Base-by-base conservation (phyloP, 208 protist species). In the Eutreptiella sp. region DNA sequence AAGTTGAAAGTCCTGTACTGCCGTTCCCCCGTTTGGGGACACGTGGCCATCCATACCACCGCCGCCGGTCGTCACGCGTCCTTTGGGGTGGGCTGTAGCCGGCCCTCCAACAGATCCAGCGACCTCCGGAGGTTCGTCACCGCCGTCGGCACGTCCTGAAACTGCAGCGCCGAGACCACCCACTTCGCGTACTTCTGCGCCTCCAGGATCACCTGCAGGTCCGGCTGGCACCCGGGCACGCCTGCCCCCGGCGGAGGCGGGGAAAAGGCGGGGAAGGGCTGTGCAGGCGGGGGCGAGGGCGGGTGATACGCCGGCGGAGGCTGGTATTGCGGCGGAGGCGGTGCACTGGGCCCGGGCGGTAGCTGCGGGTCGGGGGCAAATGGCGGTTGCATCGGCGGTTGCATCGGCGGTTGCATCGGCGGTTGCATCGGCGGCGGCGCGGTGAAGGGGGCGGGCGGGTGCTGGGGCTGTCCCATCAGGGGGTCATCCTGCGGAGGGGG, bases 101-200 rank as follows among this genome's bases (percentile, higher is more conserved):
- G 50, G 50, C 50, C 50, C 31, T 57, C 39, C 7, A 57, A 27
- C n/a, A 41, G 7, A 11, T 11, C 11, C 54, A 68, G 11, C 35
- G 39, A 34, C 21, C 64, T 66, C 14, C 21, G 31, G 0, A 63
- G 7, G 36, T 68, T 62, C 24, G 45, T 53, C 16, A 27, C 33
- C 21, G 62, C 62, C 28, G 62, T 68, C 19, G 14, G 21, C 26
- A 68, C 34, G 36, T 68, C 62, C 26, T 68, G n/a, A 35, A 68
- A 68, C 38, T 68, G 62, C 2, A 68, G 23, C 5, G 62, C 27
- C 29, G 38, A 60, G 11, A 68, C 53, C 5, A 57, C 53, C 19
- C 39, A 68, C 53, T 68, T 68, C 23, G 24, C 21, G 27, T 36
- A 63, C n/a, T 68, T 68, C 50, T 68, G 62, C 27, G 58, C 62